A percentile compares a stretch with the other conserved stretches of the same genome.
These are phyloP conservation scores for Neonectria sp. DNA, from an alignment of 2,329 filamentous ascomycete species.

Conservation along the genomic window DNA sequence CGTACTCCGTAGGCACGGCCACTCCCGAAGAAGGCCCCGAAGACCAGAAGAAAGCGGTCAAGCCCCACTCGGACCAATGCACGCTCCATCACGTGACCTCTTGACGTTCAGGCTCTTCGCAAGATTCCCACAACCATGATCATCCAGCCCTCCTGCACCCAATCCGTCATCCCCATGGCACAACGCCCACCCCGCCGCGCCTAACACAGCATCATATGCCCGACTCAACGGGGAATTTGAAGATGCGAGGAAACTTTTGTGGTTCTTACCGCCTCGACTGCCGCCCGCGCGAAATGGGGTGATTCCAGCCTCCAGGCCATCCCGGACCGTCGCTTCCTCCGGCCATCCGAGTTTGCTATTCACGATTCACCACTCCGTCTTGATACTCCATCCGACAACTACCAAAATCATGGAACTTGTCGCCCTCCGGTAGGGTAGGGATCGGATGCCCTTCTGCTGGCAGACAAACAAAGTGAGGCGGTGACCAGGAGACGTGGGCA, in stretches of 20 bases:
- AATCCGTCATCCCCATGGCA: conserved; percentile 37
- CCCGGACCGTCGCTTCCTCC: conserved; percentile 17
- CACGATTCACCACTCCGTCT: conserved; percentile 12
- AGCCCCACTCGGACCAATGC: conserved; percentile 5
- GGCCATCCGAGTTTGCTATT: conserved; percentile 17
- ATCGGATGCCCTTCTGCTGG: not conserved
- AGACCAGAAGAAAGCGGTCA: conserved; percentile 9
- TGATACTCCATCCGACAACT: not conserved
- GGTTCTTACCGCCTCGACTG: conserved; percentile 9
- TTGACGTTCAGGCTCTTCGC: conserved; percentile 31
- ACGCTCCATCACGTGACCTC: conserved; percentile 36
- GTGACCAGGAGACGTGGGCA: not conserved
- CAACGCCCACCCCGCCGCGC: conserved; percentile 28
- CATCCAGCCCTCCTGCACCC: conserved; percentile 41
- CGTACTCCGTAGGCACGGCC: not conserved
- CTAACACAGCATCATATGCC: conserved; percentile 25
- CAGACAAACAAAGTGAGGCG: conserved; percentile 9
- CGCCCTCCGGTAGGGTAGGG: not conserved
- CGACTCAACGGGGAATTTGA: not conserved
- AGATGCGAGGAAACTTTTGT: conserved; percentile 20
- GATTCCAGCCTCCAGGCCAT: conserved; percentile 21
- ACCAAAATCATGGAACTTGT: not conserved
- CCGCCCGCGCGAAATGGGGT: conserved; percentile 20
- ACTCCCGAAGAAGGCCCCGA: not conserved
- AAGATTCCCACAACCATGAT: conserved; percentile 43